These are phyloP conservation scores for Aspergillus carlsbadensis DNA, from an alignment of 495 filamentous ascomycete genomes.

Conservation along the genomic window DNA sequence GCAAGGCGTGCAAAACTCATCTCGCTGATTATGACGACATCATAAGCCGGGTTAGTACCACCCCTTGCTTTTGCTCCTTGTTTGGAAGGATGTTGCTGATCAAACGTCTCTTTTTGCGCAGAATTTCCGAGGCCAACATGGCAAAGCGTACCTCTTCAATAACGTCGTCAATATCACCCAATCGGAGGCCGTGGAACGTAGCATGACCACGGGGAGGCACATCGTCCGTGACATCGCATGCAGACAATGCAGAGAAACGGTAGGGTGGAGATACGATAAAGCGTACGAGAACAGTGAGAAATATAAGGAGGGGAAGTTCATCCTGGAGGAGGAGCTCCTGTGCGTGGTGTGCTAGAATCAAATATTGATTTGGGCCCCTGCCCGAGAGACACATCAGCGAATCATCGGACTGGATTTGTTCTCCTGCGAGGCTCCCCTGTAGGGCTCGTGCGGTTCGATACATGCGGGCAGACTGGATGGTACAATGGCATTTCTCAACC, in stretches of 20 bases:
- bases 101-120: constrained; percentile 34
- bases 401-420: not conserved
- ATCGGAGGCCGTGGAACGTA: constrained; percentile 82
- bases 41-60: constrained; percentile 73
- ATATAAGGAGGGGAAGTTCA: constrained; percentile 99
- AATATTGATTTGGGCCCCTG: not conserved
- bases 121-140: constrained; percentile 98
- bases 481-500: constrained; percentile 21
- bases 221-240: constrained; percentile 91
- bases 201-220: constrained; percentile 97
- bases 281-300: constrained; percentile 89
- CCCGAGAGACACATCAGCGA: constrained; percentile 3
- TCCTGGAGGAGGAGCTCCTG: constrained; percentile 89
- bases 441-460: constrained; percentile 1
- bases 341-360: constrained; percentile 62
- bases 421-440: constrained; percentile 9
- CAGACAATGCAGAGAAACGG: constrained; percentile 82
- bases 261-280: constrained; percentile 99
- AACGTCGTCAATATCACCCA: constrained; percentile 84
- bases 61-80: constrained; percentile 11
- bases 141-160: constrained; percentile 97
- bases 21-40: constrained; percentile 94
- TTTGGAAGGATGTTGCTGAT: constrained; percentile 13
- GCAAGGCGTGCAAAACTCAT: constrained; percentile 94
- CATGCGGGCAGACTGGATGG: constrained; percentile 16